phyloP scores from a whole-genome alignment of 2,329 filamentous ascomycete genomes.

The Diaporthe velutina region DNA sequence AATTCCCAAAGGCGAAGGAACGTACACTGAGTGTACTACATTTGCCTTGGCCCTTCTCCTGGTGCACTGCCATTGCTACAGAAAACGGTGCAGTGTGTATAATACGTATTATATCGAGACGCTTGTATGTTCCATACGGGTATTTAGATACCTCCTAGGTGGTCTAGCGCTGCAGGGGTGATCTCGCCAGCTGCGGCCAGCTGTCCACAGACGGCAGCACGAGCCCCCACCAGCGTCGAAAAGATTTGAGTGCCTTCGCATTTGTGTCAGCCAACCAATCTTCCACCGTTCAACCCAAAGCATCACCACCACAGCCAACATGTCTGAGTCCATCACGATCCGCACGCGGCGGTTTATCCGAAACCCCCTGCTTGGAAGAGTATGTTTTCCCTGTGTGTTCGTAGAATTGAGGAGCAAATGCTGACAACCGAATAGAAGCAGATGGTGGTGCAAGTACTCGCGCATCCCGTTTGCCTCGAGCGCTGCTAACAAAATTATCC shows the following conservation, averaged over 20 bases:
- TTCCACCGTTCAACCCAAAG: slow-evolving; percentile 22
- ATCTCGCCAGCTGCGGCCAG: not conserved
- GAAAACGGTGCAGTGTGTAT: not conserved
- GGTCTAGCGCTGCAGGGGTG: not conserved
- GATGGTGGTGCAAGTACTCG: slow-evolving; percentile 29
- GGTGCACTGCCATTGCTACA: not conserved
- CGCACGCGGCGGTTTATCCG: slow-evolving; percentile 99
- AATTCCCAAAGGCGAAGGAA: too few species aligned
- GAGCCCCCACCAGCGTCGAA: slow-evolving; percentile 28
- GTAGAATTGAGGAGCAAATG: not conserved
- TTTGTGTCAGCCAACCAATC: slow-evolving; percentile 1
- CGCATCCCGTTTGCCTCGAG: slow-evolving; percentile 1
- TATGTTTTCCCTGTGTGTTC: not conserved
- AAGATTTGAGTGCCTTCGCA: slow-evolving; percentile 31
- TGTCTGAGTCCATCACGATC: slow-evolving; percentile 90
- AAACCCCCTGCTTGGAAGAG: slow-evolving; percentile 90
- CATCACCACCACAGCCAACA: slow-evolving; percentile 55
- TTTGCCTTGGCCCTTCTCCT: too few species aligned
- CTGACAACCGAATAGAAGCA: slow-evolving; percentile 23
- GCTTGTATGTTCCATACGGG: not conserved
- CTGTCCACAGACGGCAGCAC: not conserved
- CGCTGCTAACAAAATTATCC: slow-evolving; percentile 41
- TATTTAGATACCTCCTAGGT: not conserved
- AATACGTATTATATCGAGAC: not conserved
- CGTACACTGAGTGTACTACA: not conserved